A percentile compares a stretch with the other conserved stretches of the same genome.
Conservation (phyloP, 257 asterid species). For the Henckelia pumila region DNA sequence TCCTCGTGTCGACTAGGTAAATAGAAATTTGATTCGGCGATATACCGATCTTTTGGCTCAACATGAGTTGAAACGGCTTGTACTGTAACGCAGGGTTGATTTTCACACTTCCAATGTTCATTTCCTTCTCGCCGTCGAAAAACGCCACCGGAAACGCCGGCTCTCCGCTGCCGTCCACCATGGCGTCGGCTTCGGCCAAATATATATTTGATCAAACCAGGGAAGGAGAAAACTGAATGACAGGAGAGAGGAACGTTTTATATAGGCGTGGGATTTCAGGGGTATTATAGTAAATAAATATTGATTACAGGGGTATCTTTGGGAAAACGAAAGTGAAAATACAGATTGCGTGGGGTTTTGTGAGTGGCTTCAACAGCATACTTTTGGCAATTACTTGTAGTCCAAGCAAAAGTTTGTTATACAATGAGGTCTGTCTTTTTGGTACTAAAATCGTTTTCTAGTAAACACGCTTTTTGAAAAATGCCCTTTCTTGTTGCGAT, state of each 20-base stretch:
- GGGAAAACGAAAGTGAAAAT: background rate
- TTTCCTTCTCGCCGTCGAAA: conserved; percentile 82
- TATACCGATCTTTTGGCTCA: conserved; percentile 79
- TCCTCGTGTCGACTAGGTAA: conserved; percentile 53
- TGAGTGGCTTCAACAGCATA: background rate
- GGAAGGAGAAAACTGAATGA: background rate
- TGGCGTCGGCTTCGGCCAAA: conserved; percentile 5
- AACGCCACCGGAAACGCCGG: conserved; percentile 64
- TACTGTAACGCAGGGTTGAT: conserved; percentile 57
- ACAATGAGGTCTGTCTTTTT: background rate
- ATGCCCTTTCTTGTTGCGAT: background rate
- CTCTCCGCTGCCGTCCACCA: conserved; percentile 70
- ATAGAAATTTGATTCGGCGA: conserved; percentile 88
- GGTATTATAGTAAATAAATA: background rate
- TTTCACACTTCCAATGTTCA: conserved; percentile 53
- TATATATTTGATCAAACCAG: too few species aligned
- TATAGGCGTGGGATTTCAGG: background rate
- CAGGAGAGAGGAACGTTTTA: background rate
- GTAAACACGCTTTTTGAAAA: background rate
- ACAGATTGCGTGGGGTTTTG: background rate
- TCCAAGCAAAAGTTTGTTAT: background rate
- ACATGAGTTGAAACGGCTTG: conserved; percentile 73
- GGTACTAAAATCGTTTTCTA: background rate
- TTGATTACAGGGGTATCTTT: background rate
- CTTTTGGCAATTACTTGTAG: background rate